Percentiles rank a stretch among this genome's conserved stretches.
phyloP scores from a whole-genome alignment of 306 rosid species.

The Lagenaria siceraria region DNA sequence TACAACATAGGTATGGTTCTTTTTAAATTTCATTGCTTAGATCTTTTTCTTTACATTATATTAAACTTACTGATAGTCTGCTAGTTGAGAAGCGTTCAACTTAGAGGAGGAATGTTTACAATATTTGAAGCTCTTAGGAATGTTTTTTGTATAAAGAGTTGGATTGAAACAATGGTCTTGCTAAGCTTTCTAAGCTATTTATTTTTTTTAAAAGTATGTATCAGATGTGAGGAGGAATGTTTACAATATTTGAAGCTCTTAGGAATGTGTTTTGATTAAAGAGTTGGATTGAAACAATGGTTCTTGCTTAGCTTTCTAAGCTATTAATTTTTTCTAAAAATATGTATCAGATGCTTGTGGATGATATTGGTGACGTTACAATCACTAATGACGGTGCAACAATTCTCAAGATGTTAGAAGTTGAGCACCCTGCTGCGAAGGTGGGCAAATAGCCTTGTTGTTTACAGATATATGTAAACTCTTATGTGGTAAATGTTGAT shows the following conservation, averaged over 20 bases:
- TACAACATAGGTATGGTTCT: not conserved
- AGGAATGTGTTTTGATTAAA: not conserved
- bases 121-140: not conserved
- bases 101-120: not conserved
- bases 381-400: constrained; percentile 96
- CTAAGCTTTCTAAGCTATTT: too few relatives aligned
- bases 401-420: constrained; percentile 91
- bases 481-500: not conserved
- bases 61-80: not conserved
- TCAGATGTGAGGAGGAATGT: not conserved
- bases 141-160: not conserved
- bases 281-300: not conserved
- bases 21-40: not conserved
- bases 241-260: not conserved
- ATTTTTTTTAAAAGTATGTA: too few relatives aligned
- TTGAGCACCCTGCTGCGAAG: constrained; percentile 99
- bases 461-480: not conserved
- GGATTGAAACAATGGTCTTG: too few relatives aligned
- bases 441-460: constrained; percentile 18
- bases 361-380: constrained; percentile 88
- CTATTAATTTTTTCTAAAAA: not conserved
- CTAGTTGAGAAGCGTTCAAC: not conserved
- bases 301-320: not conserved
- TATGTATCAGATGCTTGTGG: constrained; percentile 75
- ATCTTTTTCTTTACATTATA: not conserved